A percentile compares a stretch with the other conserved stretches of the same genome.
Evolutionary conservation across 1,139 yeast genomes (phyloP).

Genomic region (Insectozyma bohioensis): DNA sequence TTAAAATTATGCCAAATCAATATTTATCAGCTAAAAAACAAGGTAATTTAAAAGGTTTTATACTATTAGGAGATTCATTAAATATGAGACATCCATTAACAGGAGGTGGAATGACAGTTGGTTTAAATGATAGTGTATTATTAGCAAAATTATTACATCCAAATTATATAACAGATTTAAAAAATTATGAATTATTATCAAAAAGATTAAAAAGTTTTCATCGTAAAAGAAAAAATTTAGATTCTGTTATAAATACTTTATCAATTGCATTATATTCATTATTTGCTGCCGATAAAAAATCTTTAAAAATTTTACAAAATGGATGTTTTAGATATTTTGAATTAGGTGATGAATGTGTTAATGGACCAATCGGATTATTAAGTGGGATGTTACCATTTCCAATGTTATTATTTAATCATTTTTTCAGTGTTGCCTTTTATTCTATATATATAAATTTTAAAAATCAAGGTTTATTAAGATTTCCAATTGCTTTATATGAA

Average conservation of each 20-base stretch:
- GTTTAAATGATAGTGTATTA: conserved; percentile 80
- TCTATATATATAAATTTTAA: conserved; percentile 69
- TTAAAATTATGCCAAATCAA: conserved; percentile 93
- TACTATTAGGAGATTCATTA: conserved; percentile 88
- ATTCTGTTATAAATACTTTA: conserved; percentile 83
- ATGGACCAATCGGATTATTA: conserved; percentile 79
- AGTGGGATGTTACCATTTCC: conserved; percentile 83
- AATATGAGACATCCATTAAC: conserved; percentile 98
- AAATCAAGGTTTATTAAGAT: conserved; percentile 62
- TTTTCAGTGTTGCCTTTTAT: conserved; percentile 87
- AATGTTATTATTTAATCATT: conserved; percentile 72
- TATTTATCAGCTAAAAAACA: conserved; percentile 73
- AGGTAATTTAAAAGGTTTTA: conserved; percentile 66
- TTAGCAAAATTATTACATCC: conserved; percentile 62
- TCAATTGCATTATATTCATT: conserved; percentile 87
- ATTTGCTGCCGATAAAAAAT: conserved; percentile 79
- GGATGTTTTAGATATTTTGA: conserved; percentile 90
- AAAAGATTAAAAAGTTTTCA: conserved; percentile 67
- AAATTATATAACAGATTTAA: conserved; percentile 54
- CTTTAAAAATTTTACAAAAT: conserved; percentile 67
- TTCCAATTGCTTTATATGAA: conserved; percentile 73
- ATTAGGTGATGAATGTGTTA: conserved; percentile 78
- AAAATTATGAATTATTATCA: conserved; percentile 54
- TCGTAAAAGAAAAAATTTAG: conserved; percentile 71
- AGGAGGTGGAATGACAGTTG: conserved; percentile 99